Base-by-base conservation (phyloP, 495 filamentous ascomycete species). In the Parathielavia appendiculata region DNA sequence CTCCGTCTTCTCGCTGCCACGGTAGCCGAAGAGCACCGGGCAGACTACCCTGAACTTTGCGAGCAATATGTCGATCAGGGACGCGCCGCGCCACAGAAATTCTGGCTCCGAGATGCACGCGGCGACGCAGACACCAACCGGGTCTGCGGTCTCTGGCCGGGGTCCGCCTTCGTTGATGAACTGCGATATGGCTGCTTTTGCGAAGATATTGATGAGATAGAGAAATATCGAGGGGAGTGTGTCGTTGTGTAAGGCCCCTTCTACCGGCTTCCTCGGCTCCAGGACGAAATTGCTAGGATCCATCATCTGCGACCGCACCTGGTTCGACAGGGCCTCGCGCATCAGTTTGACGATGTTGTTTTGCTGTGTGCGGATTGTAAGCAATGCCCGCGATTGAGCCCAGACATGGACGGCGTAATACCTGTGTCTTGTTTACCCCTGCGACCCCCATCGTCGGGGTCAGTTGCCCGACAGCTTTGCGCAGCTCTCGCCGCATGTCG, bases 11-110 rank as follows among this genome's bases (percentile, higher is more conserved):
- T 95, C 89, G 49, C 76, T 82, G 36, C 89, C 92, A 20, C 81
- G 79, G 63, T 91, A 85, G 19, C 95, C 95, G 70, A 89, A 97
- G 12, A 99, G 76, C 12, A 91, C 86, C 5, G 95, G 92, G 65
- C 91, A 96, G 26, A 82, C 78, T 6, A 86, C 76, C 41, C 89
- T 84, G 60, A 89, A 86, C 68, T 97, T 96, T 32, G 93, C 91
- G 66, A 95, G 82, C 20, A 97, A 71, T 52, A 97, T 87, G 61
- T 97, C 92, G 44, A 91, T 86, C 62, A 97, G 75, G 13, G 84
- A 81, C 35, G 76, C 71, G 3, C 87, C 89, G 32, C 88, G 80
- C 79, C 86, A 90, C 17, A 78, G 73, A 63, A 90, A 87, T 0
- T 79, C 71, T 0, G 82, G 74, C 19, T 79, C 74, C 4, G 90